phyloP scores from a whole-genome alignment of 768 basidiomycete genomes.

The Candolleomyces aberdarensis region DNA sequence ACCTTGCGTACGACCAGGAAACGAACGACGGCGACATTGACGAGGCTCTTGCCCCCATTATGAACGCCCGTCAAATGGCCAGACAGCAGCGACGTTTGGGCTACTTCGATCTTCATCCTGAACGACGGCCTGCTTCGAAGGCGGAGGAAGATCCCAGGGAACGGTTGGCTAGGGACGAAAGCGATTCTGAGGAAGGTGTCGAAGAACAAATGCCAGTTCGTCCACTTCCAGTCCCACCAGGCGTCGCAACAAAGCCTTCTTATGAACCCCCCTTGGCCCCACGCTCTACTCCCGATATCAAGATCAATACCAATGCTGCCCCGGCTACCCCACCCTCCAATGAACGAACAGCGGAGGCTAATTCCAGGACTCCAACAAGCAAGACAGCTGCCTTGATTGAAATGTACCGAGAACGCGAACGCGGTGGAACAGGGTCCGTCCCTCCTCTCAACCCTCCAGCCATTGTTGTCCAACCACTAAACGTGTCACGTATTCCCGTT shows the following conservation, averaged over 20 bases:
- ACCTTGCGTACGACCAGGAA: conserved; percentile 22
- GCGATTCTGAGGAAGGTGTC: conserved; percentile 10
- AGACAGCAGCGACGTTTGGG: conserved; percentile 48
- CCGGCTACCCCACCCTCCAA: conserved; percentile 25
- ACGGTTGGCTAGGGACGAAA: conserved; percentile 23
- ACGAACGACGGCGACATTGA: conserved; percentile 19
- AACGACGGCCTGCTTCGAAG: conserved; percentile 46
- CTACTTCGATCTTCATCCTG: conserved; percentile 80
- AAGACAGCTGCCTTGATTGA: conserved; percentile 80
- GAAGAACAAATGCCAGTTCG: conserved; percentile 14
- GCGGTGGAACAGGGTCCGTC: conserved; percentile 28
- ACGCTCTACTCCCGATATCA: conserved; percentile 12
- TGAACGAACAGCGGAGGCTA: background rate
- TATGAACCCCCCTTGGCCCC: conserved; percentile 13
- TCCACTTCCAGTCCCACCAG: conserved; percentile 24
- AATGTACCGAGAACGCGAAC: conserved; percentile 79
- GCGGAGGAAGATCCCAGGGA: conserved; percentile 32
- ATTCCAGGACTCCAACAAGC: conserved; percentile 19
- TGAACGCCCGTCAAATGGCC: conserved; percentile 28
- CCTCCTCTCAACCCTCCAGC: conserved; percentile 20
- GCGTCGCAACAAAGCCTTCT: conserved; percentile 11
- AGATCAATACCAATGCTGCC: conserved; percentile 9
- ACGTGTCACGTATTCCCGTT: conserved; percentile 40
- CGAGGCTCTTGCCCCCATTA: conserved; percentile 15
- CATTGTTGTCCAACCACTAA: conserved; percentile 28